Evolutionary conservation across 805 yeast species (phyloP).

Genomic region (Lachancea dasiensis): DNA sequence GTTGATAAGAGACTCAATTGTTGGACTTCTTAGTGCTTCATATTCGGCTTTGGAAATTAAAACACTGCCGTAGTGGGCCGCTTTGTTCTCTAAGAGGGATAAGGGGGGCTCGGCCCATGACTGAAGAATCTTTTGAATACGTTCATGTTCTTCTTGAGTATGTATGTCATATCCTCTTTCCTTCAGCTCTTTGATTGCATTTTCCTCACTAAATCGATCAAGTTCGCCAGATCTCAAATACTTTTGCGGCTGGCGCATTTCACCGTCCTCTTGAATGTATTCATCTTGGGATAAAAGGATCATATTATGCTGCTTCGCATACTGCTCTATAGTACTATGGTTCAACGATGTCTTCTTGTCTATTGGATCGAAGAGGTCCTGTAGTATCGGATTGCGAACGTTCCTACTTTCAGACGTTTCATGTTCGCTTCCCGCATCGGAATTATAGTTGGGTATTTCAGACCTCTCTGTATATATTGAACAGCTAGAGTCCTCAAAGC

Average conservation of each 20-base stretch:
- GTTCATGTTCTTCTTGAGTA: neutral
- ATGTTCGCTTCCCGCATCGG: slow-evolving; percentile 10
- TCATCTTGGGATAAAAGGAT: slow-evolving; percentile 25
- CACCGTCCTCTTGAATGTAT: too few relatives aligned
- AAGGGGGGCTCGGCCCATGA: slow-evolving; percentile 1
- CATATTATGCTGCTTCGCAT: slow-evolving; percentile 26
- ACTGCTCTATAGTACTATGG: neutral
- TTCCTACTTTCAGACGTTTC: slow-evolving; percentile 12
- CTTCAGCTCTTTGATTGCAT: neutral
- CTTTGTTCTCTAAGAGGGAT: neutral
- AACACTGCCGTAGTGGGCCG: neutral
- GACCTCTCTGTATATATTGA: slow-evolving; percentile 18
- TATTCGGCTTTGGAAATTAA: neutral
- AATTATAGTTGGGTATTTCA: slow-evolving; percentile 12
- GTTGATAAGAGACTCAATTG: neutral
- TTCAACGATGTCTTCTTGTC: neutral
- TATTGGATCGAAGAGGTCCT: slow-evolving; percentile 4
- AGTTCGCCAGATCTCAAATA: too few relatives aligned
- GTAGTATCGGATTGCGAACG: slow-evolving; percentile 8
- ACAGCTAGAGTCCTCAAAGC: slow-evolving; percentile 3
- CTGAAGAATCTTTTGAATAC: neutral
- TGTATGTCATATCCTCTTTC: neutral
- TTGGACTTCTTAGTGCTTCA: slow-evolving; percentile 3
- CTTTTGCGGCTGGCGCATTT: too few relatives aligned
- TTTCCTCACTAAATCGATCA: neutral